phyloP scores from a whole-genome alignment of 2,329 filamentous ascomycete species.

The Exophiala bonariae region DNA sequence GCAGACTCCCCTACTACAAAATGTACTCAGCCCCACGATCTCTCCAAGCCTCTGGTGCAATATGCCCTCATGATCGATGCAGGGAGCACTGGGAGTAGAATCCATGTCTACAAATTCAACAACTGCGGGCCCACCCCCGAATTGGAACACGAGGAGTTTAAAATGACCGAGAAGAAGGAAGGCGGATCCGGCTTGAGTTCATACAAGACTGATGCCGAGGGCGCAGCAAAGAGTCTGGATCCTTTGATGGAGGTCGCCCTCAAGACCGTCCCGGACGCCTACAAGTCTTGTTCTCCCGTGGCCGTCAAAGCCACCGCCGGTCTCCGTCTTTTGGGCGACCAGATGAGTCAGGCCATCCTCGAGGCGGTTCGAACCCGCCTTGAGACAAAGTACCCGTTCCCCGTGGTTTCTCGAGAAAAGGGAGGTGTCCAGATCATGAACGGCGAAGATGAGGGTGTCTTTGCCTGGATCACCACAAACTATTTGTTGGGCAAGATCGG shows the following conservation, averaged over 20 bases:
- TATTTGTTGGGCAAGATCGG: slow-evolving; percentile 98
- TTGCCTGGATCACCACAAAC: slow-evolving; percentile 98
- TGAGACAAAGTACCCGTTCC: slow-evolving; percentile 90
- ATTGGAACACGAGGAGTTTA: slow-evolving; percentile 87
- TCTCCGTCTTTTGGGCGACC: slow-evolving; percentile 78
- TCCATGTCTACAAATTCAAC: slow-evolving; percentile 99
- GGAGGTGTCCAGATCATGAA: slow-evolving; percentile 96
- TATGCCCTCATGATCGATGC: slow-evolving; percentile 99
- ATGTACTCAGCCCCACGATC: slow-evolving; percentile 80
- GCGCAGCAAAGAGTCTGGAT: slow-evolving; percentile 86
- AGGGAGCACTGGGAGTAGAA: slow-evolving; percentile 93
- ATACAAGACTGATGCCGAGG: slow-evolving; percentile 81
- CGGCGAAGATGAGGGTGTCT: slow-evolving; percentile 93
- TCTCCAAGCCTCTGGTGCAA: slow-evolving; percentile 90
- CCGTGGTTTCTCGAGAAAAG: slow-evolving; percentile 80
- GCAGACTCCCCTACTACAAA: slow-evolving; percentile 46
- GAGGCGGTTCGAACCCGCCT: slow-evolving; percentile 79
- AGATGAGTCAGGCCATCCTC: slow-evolving; percentile 80
- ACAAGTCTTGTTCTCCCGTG: slow-evolving; percentile 88
- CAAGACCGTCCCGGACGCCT: slow-evolving; percentile 77
- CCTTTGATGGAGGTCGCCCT: slow-evolving; percentile 83
- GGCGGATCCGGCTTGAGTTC: slow-evolving; percentile 80
- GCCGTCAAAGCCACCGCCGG: slow-evolving; percentile 98
- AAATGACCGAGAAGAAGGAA: slow-evolving; percentile 84
- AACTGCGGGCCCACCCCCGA: slow-evolving; percentile 96